Evolutionary conservation across 2,329 filamentous ascomycete species (phyloP), one percentile per base, ranked within the genome.

Genomic region (Botrytis byssoidea): DNA sequence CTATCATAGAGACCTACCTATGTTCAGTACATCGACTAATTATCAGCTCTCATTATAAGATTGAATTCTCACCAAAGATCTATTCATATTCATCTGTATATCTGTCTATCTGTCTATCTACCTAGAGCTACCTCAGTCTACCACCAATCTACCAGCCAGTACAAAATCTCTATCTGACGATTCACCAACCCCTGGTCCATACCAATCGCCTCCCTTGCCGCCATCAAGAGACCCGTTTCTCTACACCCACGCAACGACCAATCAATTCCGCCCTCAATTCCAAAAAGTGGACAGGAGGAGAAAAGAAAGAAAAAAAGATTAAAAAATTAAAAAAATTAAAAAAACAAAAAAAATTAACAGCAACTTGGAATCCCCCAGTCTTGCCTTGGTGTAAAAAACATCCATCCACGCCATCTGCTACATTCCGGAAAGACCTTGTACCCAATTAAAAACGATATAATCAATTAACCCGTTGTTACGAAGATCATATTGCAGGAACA

Each of bases 401-500:
- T 9, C 29, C 63, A 69, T 64, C 71, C 64, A 69, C 42, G 51
- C 70, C 70, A 72, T 72, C 63, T 61, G 71, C 32, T 79, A 72
- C 78, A 80, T 79, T 79, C 77, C 77, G 76, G 76, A 74, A 60
- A 60, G 72, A 71, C 70, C 74, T 75, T 77, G 75, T 61, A 42
- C 69, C 76, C 76, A 79, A 78, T 79, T 73, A 68, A 72, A 75
- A 72, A 55, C 72, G 66, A 44, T 67, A 72, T 20, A 29, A 63
- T 35, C 71, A 71, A 74, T 76, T 75, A 75, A 76, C 63, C 76
- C 75, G 75, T 78, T 75, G 75, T 76, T 78, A 76, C 77, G 67
- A 77, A 78, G 78, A 78, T 79, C 79, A 79, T 70, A 77, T 78
- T 79, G 77, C 77, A 78, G 77, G 78, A 79, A 80, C 77, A 78